phyloP scores from a whole-genome alignment of 202 grass and related monocot genomes.

The Elaeis oleifera region DNA sequence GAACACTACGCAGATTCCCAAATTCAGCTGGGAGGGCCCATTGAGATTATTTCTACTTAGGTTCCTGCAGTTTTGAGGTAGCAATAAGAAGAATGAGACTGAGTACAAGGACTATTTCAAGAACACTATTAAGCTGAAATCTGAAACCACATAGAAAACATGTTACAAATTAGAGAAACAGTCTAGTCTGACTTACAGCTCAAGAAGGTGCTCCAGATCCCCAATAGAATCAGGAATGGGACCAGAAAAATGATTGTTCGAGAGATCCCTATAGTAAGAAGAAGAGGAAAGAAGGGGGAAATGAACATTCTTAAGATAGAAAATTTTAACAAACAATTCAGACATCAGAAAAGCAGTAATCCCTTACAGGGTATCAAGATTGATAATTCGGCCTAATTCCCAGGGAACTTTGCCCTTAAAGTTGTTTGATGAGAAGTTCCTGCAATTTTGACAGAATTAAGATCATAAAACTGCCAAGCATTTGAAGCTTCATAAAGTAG shows the following conservation, averaged over 20 bases:
- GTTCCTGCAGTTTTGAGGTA: conserved; percentile 40
- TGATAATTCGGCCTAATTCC: conserved; percentile 83
- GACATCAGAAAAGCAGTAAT: not conserved
- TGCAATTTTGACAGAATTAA: conserved; percentile 18
- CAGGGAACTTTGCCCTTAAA: conserved; percentile 79
- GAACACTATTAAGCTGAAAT: not conserved
- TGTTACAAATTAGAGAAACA: not conserved
- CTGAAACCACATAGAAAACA: conserved; percentile 4
- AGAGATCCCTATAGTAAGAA: conserved; percentile 69
- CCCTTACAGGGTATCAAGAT: conserved; percentile 96
- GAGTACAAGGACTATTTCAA: not conserved
- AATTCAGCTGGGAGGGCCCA: conserved; percentile 77
- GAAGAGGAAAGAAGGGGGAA: conserved; percentile 1
- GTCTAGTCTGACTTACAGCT: conserved; percentile 45
- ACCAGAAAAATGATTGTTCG: conserved; percentile 78
- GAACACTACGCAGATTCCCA: conserved; percentile 81
- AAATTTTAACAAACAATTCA: not conserved
- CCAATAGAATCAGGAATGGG: conserved; percentile 73
- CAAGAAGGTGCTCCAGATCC: conserved; percentile 96
- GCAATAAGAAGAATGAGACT: conserved; percentile 11
- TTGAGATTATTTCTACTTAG: conserved; percentile 78
- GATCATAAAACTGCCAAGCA: too few relatives aligned
- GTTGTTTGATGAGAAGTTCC: conserved; percentile 88
- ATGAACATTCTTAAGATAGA: conserved; percentile 11
- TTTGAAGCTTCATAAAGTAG: too few relatives aligned